phyloP scores from a whole-genome alignment of 2,329 filamentous ascomycete genomes.

The Ceratocystis albifundus region DNA sequence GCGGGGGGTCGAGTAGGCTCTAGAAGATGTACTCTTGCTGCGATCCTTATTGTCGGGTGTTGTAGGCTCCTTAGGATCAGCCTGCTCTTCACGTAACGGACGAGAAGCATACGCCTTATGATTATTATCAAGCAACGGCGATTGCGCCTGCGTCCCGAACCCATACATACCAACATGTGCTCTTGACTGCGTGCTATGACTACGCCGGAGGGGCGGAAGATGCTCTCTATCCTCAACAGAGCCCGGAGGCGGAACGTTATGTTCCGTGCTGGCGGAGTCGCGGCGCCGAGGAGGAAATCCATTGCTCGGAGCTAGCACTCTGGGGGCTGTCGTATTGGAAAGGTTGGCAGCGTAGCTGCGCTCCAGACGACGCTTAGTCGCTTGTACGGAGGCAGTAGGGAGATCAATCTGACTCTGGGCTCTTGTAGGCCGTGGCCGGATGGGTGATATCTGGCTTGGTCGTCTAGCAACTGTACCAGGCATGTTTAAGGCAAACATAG shows the following conservation, averaged over 20 bases:
- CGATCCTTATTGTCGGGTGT: conserved; percentile 1
- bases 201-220: conserved; percentile 16
- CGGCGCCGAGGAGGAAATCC: conserved; percentile 20
- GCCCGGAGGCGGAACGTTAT: background rate
- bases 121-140: conserved; percentile 10
- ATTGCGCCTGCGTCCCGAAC: background rate
- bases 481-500: background rate
- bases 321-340: conserved; percentile 11
- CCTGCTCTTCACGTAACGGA: background rate
- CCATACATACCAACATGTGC: background rate
- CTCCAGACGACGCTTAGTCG: conserved; percentile 16
- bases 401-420: conserved; percentile 19
- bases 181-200: conserved; percentile 16
- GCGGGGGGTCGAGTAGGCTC: background rate
- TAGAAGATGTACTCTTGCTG: background rate
- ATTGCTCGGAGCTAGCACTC: background rate
- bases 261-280: conserved; percentile 15
- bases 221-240: conserved; percentile 14
- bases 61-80: background rate
- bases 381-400: conserved; percentile 18
- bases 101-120: background rate
- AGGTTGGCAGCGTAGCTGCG: conserved; percentile 9
- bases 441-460: conserved; percentile 3
- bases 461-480: background rate
- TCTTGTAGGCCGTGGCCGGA: conserved; percentile 15